phyloP scores from a whole-genome alignment of 805 yeast genomes.

The Trichomonascus vanleenenianus region DNA sequence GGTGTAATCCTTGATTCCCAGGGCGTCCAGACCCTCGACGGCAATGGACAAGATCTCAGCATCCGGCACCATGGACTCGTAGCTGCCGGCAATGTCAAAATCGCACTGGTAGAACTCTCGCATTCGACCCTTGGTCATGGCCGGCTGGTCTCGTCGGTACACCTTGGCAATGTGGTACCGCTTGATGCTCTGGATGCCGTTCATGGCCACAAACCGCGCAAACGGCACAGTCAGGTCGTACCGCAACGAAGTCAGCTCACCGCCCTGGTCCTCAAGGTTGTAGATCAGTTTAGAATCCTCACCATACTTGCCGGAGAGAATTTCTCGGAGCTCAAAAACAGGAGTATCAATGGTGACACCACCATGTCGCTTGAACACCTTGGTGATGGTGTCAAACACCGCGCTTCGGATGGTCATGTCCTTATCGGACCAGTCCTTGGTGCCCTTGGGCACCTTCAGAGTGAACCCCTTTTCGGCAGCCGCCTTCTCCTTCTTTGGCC shows the following conservation, averaged over 20 bases:
- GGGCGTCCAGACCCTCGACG: constrained; percentile 74
- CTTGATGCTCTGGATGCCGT: constrained; percentile 81
- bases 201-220: constrained; percentile 95
- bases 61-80: constrained; percentile 94
- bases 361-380: constrained; percentile 88
- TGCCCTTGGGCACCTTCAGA: constrained; percentile 91
- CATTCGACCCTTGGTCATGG: constrained; percentile 99
- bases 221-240: constrained; percentile 98
- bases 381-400: constrained; percentile 63
- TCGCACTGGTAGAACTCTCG: constrained; percentile 99
- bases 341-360: constrained; percentile 99
- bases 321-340: constrained; percentile 92
- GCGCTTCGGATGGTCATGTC: constrained; percentile 95
- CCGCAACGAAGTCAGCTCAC: constrained; percentile 90
- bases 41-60: constrained; percentile 76
- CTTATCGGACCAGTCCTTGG: constrained; percentile 97
- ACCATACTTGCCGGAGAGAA: constrained; percentile 94
- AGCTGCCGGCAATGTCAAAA: constrained; percentile 90
- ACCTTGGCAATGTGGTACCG: constrained; percentile 97
- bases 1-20: constrained; percentile 86
- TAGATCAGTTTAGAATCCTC: constrained; percentile 96
- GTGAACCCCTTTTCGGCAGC: constrained; percentile 42
- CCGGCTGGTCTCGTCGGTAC: constrained; percentile 98
- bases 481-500: constrained; percentile 4
- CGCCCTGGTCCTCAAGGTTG: constrained; percentile 97